Conservation (phyloP, 306 rosid species). For the Casuarina cunninghamiana region DNA sequence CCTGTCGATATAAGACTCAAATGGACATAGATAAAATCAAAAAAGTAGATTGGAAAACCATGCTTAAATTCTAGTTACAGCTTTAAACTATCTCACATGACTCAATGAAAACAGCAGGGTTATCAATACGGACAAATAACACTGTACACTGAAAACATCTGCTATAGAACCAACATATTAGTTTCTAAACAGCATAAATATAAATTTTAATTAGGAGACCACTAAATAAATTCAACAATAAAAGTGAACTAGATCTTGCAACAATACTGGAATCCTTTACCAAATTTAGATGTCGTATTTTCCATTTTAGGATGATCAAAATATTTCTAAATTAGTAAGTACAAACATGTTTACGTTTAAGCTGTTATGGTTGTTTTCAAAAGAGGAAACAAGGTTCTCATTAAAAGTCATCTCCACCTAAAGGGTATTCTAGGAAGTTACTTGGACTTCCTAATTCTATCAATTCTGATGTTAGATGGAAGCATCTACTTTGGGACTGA, state of each 20-base stretch:
- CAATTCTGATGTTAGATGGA: not conserved
- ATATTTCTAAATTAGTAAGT: not conserved
- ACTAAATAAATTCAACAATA: conserved; percentile 1
- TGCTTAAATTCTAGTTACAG: not conserved
- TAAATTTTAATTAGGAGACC: not conserved
- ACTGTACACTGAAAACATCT: not conserved
- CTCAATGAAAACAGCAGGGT: not conserved
- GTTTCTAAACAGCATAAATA: not conserved
- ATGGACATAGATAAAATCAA: not conserved
- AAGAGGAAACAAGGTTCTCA: too few species aligned
- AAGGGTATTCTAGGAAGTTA: not conserved
- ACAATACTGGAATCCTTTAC: not conserved
- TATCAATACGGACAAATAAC: not conserved
- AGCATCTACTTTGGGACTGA: not conserved
- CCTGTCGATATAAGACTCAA: conserved; percentile 1
- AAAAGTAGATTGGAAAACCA: not conserved
- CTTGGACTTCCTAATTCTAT: not conserved
- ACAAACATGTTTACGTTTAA: too few species aligned
- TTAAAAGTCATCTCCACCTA: not conserved
- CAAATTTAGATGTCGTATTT: too few species aligned
- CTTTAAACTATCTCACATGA: conserved; percentile 1
- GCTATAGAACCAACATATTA: not conserved
- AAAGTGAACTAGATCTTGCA: conserved; percentile 14
- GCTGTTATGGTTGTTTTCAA: too few species aligned
- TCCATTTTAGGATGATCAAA: not conserved